Conservation (phyloP, 305 asterid genomes). For the Fraxinus ornus region DNA sequence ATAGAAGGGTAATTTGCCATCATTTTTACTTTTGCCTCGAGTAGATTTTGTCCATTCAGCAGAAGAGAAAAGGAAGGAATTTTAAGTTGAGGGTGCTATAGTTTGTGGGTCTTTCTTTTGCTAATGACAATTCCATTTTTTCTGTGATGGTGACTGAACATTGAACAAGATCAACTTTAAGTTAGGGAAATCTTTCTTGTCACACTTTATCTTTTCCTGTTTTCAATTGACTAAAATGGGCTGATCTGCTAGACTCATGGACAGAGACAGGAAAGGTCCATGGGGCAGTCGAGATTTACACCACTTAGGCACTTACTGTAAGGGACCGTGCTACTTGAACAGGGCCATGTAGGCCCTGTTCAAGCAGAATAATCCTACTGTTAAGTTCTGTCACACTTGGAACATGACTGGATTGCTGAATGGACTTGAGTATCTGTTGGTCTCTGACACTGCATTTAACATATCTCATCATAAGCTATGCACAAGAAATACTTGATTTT, state of each 20-base stretch:
- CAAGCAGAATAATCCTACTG: no score
- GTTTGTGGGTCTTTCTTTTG: conserved; percentile 29
- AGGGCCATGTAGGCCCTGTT: no score
- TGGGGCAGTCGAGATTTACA: not conserved
- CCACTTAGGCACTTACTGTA: not conserved
- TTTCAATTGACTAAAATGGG: not conserved
- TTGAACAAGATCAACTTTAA: conserved; percentile 16
- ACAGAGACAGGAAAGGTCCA: not conserved
- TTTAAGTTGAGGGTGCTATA: conserved; percentile 14
- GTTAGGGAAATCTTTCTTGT: conserved; percentile 2
- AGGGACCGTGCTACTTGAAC: not conserved
- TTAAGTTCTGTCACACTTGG: not conserved
- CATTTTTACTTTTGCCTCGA: conserved; percentile 23
- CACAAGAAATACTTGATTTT: not conserved
- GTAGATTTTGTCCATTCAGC: conserved; percentile 14
- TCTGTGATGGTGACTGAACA: conserved; percentile 18
- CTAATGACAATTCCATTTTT: conserved; percentile 21
- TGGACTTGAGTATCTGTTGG: not conserved
- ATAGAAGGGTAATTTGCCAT: conserved; percentile 22
- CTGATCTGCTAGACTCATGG: not conserved
- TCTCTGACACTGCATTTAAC: not conserved
- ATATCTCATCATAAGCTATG: not conserved
- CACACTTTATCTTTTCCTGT: conserved; percentile 13
- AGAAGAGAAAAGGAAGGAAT: not conserved
- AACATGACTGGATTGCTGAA: not conserved